Conservation (phyloP, 225 moss, liverwort and hornwort species). For the Marchantia polymorpha region DNA sequence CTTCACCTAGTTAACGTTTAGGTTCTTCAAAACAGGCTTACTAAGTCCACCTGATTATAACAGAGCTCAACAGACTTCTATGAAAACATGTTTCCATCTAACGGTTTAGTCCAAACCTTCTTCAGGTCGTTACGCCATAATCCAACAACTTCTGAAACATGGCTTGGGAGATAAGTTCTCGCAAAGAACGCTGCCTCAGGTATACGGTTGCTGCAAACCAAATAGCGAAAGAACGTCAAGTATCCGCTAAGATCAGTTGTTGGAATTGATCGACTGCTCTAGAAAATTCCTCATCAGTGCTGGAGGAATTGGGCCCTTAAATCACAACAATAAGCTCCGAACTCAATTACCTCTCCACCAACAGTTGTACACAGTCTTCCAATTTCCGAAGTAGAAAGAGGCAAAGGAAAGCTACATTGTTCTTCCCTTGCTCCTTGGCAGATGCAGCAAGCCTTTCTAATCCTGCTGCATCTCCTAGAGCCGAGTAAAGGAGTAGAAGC, state of each 20-base stretch:
- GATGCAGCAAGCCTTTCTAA: slow-evolving; percentile 62
- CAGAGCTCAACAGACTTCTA: not conserved
- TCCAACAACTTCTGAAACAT: slow-evolving; percentile 71
- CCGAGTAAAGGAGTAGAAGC: slow-evolving; percentile 72
- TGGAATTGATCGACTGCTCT: not conserved
- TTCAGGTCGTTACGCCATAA: slow-evolving; percentile 91
- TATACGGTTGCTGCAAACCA: slow-evolving; percentile 69
- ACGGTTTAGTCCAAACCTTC: slow-evolving; percentile 42
- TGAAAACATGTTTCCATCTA: not conserved
- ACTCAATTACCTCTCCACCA: slow-evolving; percentile 67
- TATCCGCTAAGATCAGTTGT: not conserved
- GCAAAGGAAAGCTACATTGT: slow-evolving; percentile 85
- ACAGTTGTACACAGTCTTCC: slow-evolving; percentile 77
- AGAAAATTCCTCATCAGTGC: not conserved
- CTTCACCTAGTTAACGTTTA: not conserved
- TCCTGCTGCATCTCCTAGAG: slow-evolving; percentile 71
- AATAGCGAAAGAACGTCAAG: not conserved
- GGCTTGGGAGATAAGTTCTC: slow-evolving; percentile 81
- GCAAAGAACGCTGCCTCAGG: slow-evolving; percentile 98
- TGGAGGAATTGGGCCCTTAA: not conserved
- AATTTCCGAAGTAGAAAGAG: slow-evolving; percentile 79
- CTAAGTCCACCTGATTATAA: not conserved
- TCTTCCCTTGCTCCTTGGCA: slow-evolving; percentile 82
- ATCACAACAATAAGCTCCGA: not conserved
- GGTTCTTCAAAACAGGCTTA: not conserved